Conservation (phyloP, 305 asterid species). For the Fraxinus paxiana region DNA sequence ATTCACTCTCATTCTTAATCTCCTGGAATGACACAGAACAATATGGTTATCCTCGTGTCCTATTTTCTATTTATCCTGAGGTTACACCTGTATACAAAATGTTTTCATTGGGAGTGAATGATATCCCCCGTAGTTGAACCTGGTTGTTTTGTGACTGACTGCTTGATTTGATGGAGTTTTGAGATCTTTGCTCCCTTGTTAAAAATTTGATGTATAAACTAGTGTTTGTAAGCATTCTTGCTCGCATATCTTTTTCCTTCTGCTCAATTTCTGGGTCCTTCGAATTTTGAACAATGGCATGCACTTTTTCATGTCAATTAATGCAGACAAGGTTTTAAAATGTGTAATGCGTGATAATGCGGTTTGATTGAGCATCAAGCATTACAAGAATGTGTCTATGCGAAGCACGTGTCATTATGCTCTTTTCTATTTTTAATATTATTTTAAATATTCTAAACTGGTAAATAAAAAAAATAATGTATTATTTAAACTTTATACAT, state of each 20-base stretch:
- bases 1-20: not conserved
- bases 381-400: no score
- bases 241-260: not conserved
- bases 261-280: not conserved
- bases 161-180: not conserved
- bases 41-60: not conserved
- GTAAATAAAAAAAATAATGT: not conserved
- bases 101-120: conserved; percentile 13
- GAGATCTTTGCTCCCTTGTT: not conserved
- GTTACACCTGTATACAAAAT: conserved; percentile 21
- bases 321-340: not conserved
- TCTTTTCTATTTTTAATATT: not conserved
- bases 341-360: not conserved
- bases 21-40: not conserved
- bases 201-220: not conserved
- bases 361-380: not conserved
- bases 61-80: conserved; percentile 6
- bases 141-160: conserved; percentile 6
- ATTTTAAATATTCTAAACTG: not conserved
- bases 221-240: not conserved
- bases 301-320: not conserved
- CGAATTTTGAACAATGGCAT: not conserved
- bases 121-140: not conserved
- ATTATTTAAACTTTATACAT: not conserved
- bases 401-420: not conserved